A percentile compares a stretch with the other conserved stretches of the same genome.
Conservation (phyloP, 1,139 yeast genomes). For the Hemisphaericaspora lyxosophila region DNA sequence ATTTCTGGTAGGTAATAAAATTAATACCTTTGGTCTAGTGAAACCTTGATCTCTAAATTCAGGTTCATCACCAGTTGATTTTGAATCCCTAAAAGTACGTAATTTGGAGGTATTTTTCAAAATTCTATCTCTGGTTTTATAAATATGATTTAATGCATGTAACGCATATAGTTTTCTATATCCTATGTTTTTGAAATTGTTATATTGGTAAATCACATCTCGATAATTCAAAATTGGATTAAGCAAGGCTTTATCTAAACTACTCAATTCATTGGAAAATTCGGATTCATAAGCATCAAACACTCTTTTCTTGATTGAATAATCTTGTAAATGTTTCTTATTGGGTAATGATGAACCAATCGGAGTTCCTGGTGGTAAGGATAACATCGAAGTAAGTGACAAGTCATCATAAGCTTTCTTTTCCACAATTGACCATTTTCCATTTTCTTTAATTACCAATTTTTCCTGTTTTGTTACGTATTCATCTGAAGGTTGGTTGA, state of each 20-base stretch:
- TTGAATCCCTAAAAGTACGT: slow-evolving; percentile 42
- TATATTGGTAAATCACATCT: slow-evolving; percentile 67
- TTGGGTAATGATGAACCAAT: slow-evolving; percentile 13
- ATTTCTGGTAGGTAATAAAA: slow-evolving; percentile 82
- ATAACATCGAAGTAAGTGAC: slow-evolving; percentile 20
- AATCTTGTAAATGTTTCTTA: slow-evolving; percentile 11
- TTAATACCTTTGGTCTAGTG: slow-evolving; percentile 85
- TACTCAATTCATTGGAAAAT: slow-evolving; percentile 17
- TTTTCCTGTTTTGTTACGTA: slow-evolving; percentile 35
- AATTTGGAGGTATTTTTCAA: slow-evolving; percentile 70
- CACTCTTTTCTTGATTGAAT: slow-evolving; percentile 33
- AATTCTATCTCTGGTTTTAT: slow-evolving; percentile 80
- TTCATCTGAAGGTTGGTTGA: slow-evolving; percentile 52
- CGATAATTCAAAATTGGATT: slow-evolving; percentile 71
- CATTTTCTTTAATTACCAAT: slow-evolving; percentile 16
- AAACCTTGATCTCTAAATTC: slow-evolving; percentile 93
- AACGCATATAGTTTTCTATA: slow-evolving; percentile 65
- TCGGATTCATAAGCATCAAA: slow-evolving; percentile 23
- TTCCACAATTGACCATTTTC: slow-evolving; percentile 28
- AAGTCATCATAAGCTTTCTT: slow-evolving; percentile 23
- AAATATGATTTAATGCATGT: slow-evolving; percentile 80
- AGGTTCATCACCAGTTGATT: slow-evolving; percentile 34
- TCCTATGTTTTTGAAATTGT: slow-evolving; percentile 36
- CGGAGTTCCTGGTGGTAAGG: slow-evolving; percentile 31
- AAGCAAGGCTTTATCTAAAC: slow-evolving; percentile 32